Evolutionary conservation across 1,284 basidiomycete genomes (phyloP).

Genomic region (Lentinus polychrous): DNA sequence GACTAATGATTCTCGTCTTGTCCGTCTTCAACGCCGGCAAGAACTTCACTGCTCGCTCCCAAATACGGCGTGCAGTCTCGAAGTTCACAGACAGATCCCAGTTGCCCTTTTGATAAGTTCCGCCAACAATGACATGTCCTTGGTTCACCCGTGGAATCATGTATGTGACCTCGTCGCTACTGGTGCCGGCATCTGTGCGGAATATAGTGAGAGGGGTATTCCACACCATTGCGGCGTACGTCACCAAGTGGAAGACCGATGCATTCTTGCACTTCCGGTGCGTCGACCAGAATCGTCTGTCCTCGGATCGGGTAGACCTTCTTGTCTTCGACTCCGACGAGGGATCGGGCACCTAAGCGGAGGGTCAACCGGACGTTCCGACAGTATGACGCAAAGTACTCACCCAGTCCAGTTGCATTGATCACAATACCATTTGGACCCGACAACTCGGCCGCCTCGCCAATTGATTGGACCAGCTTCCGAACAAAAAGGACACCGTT

Average conservation of each 20-base stretch:
- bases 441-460: slow-evolving; percentile 33
- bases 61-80: slow-evolving; percentile 35
- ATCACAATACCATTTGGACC: slow-evolving; percentile 33
- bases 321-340: slow-evolving; percentile 77
- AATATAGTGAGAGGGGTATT: too few relatives aligned
- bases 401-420: slow-evolving; percentile 45
- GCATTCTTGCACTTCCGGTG: slow-evolving; percentile 48
- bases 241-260: slow-evolving; percentile 7
- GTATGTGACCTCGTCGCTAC: slow-evolving; percentile 31
- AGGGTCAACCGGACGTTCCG: not conserved
- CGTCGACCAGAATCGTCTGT: slow-evolving; percentile 75
- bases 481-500: slow-evolving; percentile 26
- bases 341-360: slow-evolving; percentile 51
- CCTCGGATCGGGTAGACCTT: slow-evolving; percentile 76
- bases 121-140: slow-evolving; percentile 43
- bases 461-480: slow-evolving; percentile 28
- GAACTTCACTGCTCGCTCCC: slow-evolving; percentile 34
- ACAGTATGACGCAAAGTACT: slow-evolving; percentile 9
- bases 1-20: slow-evolving; percentile 41
- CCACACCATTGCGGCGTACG: not conserved
- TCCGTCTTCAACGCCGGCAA: slow-evolving; percentile 30
- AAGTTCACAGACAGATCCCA: slow-evolving; percentile 45
- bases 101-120: slow-evolving; percentile 41
- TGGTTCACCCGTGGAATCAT: slow-evolving; percentile 46
- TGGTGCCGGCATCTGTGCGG: too few relatives aligned